Conservation (phyloP, 805 yeast species). For the Metschnikowia baotianmanensis region DNA sequence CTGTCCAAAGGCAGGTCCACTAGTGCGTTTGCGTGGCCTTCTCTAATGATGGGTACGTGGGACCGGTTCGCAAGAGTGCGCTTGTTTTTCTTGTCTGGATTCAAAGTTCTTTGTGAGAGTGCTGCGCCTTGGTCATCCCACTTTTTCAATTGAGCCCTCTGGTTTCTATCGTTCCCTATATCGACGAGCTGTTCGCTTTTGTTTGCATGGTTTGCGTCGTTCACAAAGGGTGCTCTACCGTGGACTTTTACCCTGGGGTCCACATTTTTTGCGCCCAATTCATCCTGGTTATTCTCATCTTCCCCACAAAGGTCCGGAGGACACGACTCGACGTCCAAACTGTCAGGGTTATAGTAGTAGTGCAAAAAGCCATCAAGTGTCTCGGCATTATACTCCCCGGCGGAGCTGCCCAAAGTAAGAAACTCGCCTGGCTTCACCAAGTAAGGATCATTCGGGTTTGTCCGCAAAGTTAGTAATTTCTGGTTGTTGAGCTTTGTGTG, state of each 20-base stretch:
- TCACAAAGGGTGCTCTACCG: no score
- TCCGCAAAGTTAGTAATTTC: slow-evolving; percentile 38
- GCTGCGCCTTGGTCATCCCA: not conserved
- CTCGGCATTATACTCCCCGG: slow-evolving; percentile 9
- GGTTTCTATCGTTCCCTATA: no score
- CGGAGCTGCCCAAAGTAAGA: slow-evolving; percentile 20
- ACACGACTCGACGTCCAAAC: slow-evolving; percentile 11
- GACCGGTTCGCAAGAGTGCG: slow-evolving; percentile 1
- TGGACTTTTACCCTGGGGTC: no score
- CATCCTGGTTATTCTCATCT: not conserved
- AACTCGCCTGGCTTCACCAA: slow-evolving; percentile 32
- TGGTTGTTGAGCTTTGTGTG: slow-evolving; percentile 33
- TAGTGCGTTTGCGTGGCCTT: not conserved
- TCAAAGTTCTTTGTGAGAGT: not conserved
- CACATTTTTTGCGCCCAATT: not conserved
- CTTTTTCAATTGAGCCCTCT: not conserved
- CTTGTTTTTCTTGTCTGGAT: not conserved
- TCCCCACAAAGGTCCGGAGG: slow-evolving; percentile 6
- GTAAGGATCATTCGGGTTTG: slow-evolving; percentile 34
- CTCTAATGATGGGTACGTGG: not conserved
- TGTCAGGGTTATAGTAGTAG: slow-evolving; percentile 10
- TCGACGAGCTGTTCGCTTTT: no score
- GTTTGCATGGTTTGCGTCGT: not conserved
- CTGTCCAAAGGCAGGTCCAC: slow-evolving; percentile 9
- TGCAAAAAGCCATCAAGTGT: slow-evolving; percentile 14